Evolutionary conservation across 257 asterid genomes (phyloP), one percentile per base, ranked within the genome.

Genomic region (Capsicum rhomboideum): DNA sequence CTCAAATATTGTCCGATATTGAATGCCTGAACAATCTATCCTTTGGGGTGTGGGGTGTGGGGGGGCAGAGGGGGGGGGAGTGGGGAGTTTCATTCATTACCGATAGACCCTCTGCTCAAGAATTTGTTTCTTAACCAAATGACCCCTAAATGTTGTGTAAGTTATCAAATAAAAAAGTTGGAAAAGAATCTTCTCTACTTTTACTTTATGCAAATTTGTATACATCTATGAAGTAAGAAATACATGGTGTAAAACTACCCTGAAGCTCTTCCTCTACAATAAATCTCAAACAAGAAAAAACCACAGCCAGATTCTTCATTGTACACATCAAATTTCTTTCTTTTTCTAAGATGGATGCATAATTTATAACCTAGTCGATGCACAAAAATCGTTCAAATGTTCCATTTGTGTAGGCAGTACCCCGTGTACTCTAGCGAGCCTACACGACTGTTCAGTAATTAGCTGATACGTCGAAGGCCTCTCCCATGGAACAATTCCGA

Each of bases 401-500:
- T 83, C 83, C 85, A 88, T 78, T 86, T 96, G 99, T n/a, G 97
- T 83, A 84, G 96, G 94, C 50, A 96, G 92, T 29, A 91, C 93
- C n/a, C 98, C 98, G 85, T 96, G 99, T 84, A 92, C 61, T 86
- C 89, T 90, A 2, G 98, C 97, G 40, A 96, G 92, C 85, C 84
- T 89, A 88, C 99, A 96, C 4, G 99, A 96, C 53, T 96, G 99
- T 42, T 94, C 92, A 0, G 96, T 88, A 83, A 96, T 92, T 80
- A 96, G 91, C 86, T 90, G 71, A 85, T 92, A 92, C 0, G 93
- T 92, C 9, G 94, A 89, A 6, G 81, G 87, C 71, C 97, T 91
- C 82, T 90, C 86, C 98, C 98, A 96, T 3, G 99, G 98, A 56
- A 96, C 88, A 9, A 96, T 88, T 17, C 98, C 99, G 63, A 94